Evolutionary conservation across 2,329 filamentous ascomycete species (phyloP).

Genomic region (Aureobasidium zeae): DNA sequence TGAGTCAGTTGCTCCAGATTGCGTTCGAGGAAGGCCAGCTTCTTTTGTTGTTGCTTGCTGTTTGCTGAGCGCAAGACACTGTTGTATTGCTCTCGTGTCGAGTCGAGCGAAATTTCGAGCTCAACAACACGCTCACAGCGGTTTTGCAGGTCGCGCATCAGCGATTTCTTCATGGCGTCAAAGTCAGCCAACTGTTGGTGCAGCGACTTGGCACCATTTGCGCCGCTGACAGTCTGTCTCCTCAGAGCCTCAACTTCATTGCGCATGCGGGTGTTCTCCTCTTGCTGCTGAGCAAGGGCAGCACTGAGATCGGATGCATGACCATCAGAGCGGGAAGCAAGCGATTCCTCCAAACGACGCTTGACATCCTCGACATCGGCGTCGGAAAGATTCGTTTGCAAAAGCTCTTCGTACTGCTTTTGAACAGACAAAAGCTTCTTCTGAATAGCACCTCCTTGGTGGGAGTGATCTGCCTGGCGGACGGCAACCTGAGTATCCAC

Average conservation of each 20-base stretch:
- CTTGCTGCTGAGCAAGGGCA: slow-evolving; percentile 65
- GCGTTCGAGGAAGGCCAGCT: slow-evolving; percentile 98
- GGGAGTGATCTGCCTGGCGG: slow-evolving; percentile 79
- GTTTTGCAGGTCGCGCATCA: slow-evolving; percentile 98
- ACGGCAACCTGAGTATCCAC: slow-evolving; percentile 88
- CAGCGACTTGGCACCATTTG: slow-evolving; percentile 65
- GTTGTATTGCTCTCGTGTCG: slow-evolving; percentile 98
- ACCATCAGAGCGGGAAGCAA: slow-evolving; percentile 63
- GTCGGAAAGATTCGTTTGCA: slow-evolving; percentile 69
- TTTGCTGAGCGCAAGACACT: slow-evolving; percentile 94
- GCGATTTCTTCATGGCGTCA: slow-evolving; percentile 98
- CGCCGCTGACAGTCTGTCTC: slow-evolving; percentile 56
- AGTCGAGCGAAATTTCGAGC: slow-evolving; percentile 92
- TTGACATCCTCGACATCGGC: slow-evolving; percentile 79
- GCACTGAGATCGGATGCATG: slow-evolving; percentile 64
- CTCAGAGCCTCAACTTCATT: slow-evolving; percentile 72
- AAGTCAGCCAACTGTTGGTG: slow-evolving; percentile 98
- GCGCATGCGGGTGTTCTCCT: slow-evolving; percentile 76
- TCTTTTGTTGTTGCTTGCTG: slow-evolving; percentile 98
- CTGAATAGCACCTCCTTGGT: slow-evolving; percentile 64
- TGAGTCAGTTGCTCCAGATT: slow-evolving; percentile 97
- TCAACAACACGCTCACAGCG: slow-evolving; percentile 94
- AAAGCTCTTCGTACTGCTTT: slow-evolving; percentile 71
- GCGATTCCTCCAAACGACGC: slow-evolving; percentile 64
- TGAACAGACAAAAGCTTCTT: slow-evolving; percentile 64